These are phyloP conservation scores for Porogramme epimiltina DNA, from an alignment of 1,284 basidiomycete species.

Conservation along the genomic window DNA sequence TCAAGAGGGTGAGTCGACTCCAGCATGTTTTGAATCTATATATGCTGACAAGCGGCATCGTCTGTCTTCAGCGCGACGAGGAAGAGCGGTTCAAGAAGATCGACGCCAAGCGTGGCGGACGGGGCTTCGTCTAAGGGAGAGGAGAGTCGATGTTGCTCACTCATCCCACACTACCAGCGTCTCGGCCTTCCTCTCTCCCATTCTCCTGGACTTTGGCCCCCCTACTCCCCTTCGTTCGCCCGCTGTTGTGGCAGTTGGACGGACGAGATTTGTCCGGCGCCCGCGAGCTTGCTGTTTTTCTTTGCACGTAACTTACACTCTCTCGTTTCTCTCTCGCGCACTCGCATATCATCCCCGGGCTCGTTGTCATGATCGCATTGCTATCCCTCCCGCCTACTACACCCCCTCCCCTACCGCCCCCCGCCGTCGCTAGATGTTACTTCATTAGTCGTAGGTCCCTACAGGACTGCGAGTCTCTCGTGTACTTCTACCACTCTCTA, in stretches of 20 bases:
- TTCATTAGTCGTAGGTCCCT: slow-evolving; percentile 1
- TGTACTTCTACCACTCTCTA: slow-evolving; percentile 21
- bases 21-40: not conserved
- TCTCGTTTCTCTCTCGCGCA: not conserved
- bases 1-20: slow-evolving; percentile 63
- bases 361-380: too few relatives aligned
- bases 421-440: slow-evolving; percentile 7
- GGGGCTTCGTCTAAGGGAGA: slow-evolving; percentile 72
- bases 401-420: not conserved
- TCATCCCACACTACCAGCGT: not conserved
- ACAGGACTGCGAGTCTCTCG: slow-evolving; percentile 18
- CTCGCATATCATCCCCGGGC: not conserved
- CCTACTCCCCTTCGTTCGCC: not conserved
- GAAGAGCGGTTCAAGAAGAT: slow-evolving; percentile 83
- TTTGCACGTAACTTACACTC: not conserved
- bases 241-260: too few relatives aligned
- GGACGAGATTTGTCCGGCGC: not conserved
- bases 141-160: not conserved
- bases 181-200: not conserved
- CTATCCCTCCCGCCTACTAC: too few relatives aligned
- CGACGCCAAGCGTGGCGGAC: slow-evolving; percentile 81
- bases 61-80: slow-evolving; percentile 62
- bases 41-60: slow-evolving; percentile 1
- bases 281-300: not conserved
- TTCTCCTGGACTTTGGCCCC: not conserved